A percentile compares a stretch with the other conserved stretches of the same genome.
These are phyloP conservation scores for Arabidopsis lyrata DNA, from an alignment of 441 rosid species.

Conservation along the genomic window DNA sequence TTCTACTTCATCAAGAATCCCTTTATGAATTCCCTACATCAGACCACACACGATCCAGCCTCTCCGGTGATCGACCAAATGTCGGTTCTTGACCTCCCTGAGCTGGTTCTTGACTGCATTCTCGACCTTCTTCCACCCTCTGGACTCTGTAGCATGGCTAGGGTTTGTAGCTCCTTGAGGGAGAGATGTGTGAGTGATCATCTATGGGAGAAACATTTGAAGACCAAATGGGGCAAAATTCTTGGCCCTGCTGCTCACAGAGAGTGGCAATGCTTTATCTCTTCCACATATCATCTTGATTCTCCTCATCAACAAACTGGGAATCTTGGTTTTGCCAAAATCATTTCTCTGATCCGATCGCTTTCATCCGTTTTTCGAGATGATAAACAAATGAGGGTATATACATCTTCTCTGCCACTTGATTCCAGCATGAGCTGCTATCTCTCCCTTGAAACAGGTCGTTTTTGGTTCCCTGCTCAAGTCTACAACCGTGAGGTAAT, in stretches of 20 bases:
- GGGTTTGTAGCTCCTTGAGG: constrained; percentile 76
- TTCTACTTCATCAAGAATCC: constrained; percentile 61
- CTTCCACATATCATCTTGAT: constrained; percentile 50
- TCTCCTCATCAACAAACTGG: constrained; percentile 47
- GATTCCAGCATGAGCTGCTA: constrained; percentile 88
- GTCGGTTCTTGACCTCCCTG: constrained; percentile 89
- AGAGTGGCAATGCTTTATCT: constrained; percentile 68
- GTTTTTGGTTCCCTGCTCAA: constrained; percentile 93
- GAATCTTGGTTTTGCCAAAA: constrained; percentile 52
- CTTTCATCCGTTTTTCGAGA: constrained; percentile 53
- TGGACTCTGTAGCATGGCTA: constrained; percentile 74
- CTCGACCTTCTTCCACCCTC: constrained; percentile 86
- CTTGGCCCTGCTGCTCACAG: constrained; percentile 81
- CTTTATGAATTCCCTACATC: constrained; percentile 35
- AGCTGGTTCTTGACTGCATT: constrained; percentile 76
- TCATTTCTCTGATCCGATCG: constrained; percentile 57
- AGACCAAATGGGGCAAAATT: constrained; percentile 79
- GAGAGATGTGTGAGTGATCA: constrained; percentile 78
- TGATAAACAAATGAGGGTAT: constrained; percentile 43
- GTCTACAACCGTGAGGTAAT: constrained; percentile 93
- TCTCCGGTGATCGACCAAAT: constrained; percentile 46
- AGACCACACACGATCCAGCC: constrained; percentile 42
- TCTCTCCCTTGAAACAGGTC: constrained; percentile 86
- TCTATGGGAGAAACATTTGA: constrained; percentile 83
- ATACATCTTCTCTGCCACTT: constrained; percentile 50